Evolutionary conservation across 139 green algal genomes (phyloP), one percentile per base, ranked within the genome.

Genomic region (Mesostigma viride): DNA sequence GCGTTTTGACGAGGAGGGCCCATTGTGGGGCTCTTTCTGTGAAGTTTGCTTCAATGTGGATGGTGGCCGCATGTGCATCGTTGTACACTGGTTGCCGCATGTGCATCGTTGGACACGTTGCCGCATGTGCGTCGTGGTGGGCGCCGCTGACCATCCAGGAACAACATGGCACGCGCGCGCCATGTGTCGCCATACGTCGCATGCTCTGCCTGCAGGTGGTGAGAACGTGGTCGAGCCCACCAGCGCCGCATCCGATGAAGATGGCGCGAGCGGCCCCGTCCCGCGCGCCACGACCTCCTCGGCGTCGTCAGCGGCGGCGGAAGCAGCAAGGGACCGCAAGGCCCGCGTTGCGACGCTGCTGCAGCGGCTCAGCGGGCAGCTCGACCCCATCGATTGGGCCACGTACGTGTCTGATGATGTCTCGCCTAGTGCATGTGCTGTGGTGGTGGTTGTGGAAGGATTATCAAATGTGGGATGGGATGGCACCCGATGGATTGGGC

Each of bases 331-430:
- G 5, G 60, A 17, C 6, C 33, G 65, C 84, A 0, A 31, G 5
- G 14, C 22, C 1, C 24, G 24, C n/a, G 46, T 64, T 1, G 45
- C 11, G 53, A 27, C 34, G 1, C 22, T 71, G 65, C 65, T 90
- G 66, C 70, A 84, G 72, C 74, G 30, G 35, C 65, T 70, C 81
- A 62, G 35, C 56, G 5, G 35, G 3, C 68, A 48, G 34, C 84
- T 98, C 46, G 92, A 98, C 71, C 92, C 92, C 45, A 98, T 98
- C 46, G 92, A 98, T 71, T 97, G 92, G 93, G 93, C 92, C 27
- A 96, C 90, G 33, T 76, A 70, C 34, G 70, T 32, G 22, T 8
- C 22, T 62, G 22, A 30, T 62, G 22, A 30, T 62, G 6, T 20
- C 53, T 17, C 44, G 14, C 14, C 44, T 24, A 53, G 44, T 53